Conservation (phyloP, 169 alveolate species). For the Fabrea salina region DNA sequence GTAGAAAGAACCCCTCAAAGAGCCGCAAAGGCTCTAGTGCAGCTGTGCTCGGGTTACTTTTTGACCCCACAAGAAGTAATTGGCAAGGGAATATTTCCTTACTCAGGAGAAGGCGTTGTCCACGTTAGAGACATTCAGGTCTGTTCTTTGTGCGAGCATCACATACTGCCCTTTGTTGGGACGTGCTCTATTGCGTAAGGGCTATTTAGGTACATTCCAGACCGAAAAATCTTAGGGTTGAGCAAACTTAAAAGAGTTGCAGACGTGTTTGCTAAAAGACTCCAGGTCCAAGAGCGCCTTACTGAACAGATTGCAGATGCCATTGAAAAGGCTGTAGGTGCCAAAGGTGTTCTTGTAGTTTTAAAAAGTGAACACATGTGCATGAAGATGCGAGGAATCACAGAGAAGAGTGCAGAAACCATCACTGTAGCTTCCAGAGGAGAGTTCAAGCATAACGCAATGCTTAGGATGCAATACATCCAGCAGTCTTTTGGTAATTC, state of each 20-base stretch:
- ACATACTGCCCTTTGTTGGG: conserved; percentile 30
- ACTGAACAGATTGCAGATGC: conserved; percentile 33
- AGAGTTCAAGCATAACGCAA: neutral
- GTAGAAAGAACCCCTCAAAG: neutral
- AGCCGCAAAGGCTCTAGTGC: conserved; percentile 23
- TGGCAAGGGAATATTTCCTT: conserved; percentile 19
- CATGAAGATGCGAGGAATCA: conserved; percentile 32
- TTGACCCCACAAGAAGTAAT: neutral
- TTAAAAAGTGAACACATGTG: conserved; percentile 17
- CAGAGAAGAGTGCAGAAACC: neutral
- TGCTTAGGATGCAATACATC: neutral
- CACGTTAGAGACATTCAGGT: conserved; percentile 17
- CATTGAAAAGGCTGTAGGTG: neutral
- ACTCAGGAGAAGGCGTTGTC: neutral
- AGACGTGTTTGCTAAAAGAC: conserved; percentile 11
- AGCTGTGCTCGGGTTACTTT: neutral
- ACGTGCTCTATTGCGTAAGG: conserved; percentile 13
- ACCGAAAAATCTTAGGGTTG: conserved; percentile 25
- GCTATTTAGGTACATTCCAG: conserved; percentile 22
- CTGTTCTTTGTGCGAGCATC: conserved; percentile 35
- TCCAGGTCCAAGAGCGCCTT: conserved; percentile 28
- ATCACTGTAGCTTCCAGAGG: conserved; percentile 13
- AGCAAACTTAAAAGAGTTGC: conserved; percentile 20
- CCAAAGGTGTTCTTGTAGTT: conserved; percentile 29
- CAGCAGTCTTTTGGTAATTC: neutral